Base-by-base conservation (phyloP, 2,329 filamentous ascomycete species). In the Xylariaceae sp. region DNA sequence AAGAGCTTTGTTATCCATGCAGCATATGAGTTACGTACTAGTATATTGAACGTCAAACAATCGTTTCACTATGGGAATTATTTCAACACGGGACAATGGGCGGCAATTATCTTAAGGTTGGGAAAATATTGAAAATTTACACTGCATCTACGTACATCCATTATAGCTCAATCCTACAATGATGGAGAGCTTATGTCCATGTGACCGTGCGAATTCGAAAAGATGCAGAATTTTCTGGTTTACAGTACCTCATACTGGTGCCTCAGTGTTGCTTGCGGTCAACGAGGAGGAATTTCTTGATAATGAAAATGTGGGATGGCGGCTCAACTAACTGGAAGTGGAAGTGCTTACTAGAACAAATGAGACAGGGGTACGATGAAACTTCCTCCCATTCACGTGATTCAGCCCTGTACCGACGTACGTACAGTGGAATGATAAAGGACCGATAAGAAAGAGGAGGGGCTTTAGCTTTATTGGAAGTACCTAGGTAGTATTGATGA, bases 351-450 rank as follows among this genome's bases (percentile, higher is more conserved):
- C 49, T 24, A 16, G 44, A 58, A 24, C 21, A 26, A 26, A 7
- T 19, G 6, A 11, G 6, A 23, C n/a, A 31, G 21, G 21, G 11
- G 31, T 26, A 33, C 31, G 33, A n/a, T 21, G 6, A 37, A 14
- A 17, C 9, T 26, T 6, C 5, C 24, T 19, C 6, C n/a, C 37
- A 6, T 29, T 62, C 59, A 62, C 59, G 56, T 62, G 59, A 62
- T 45, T 62, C 59, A 62, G 59, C 59, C 59, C 59, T 62, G 56
- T 47, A 36, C 55, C 40, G 45, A 33, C 17, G 23, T 45, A 21
- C 5, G n/a, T n/a, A n/a, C n/a, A n/a, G n/a, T 17, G 17, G 48
- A 39, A 37, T 28, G 44, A 48, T 50, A 49, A 37, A 24, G 29
- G 24, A 36, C 28, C 44, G 44, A 58, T 57, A 53, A 41, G 44